Evolutionary conservation across 768 basidiomycete species (phyloP).

Genomic region (Porphyrellus cyaneotinctus): DNA sequence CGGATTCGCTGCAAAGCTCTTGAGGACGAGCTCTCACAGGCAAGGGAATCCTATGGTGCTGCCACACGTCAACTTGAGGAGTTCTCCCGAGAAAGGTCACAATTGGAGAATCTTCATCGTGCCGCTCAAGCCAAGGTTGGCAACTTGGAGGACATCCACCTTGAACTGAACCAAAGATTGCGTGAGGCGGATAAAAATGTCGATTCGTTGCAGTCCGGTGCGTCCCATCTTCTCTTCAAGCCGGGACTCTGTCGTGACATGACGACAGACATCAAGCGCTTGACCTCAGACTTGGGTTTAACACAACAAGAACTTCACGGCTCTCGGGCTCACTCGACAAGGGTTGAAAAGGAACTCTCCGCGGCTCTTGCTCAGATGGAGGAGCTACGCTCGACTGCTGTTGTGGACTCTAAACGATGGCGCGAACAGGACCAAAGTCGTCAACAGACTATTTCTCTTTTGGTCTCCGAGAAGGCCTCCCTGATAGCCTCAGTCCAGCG

Average conservation of each 20-base stretch:
- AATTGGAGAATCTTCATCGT: conserved; percentile 13
- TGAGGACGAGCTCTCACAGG: conserved; percentile 19
- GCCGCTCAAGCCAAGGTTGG: conserved; percentile 16
- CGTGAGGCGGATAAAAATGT: conserved; percentile 4
- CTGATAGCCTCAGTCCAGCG: conserved; percentile 56
- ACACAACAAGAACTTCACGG: conserved; percentile 10
- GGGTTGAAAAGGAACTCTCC: conserved; percentile 22
- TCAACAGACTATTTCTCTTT: conserved; percentile 68
- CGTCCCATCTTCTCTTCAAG: conserved; percentile 17
- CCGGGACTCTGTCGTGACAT: conserved; percentile 27
- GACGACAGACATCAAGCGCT: conserved; percentile 17
- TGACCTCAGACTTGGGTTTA: conserved; percentile 17
- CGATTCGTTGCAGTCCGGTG: conserved; percentile 21
- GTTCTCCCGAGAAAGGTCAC: conserved; percentile 23
- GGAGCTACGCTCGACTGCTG: conserved; percentile 13
- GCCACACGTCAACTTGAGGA: conserved; percentile 16
- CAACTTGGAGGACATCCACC: conserved; percentile 8
- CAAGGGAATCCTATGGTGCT: conserved; percentile 4
- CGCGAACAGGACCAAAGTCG: conserved; percentile 48
- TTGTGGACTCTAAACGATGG: conserved; percentile 13
- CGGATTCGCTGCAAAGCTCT: conserved; percentile 18
- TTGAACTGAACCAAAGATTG: conserved; percentile 13
- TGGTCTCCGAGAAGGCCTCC: conserved; percentile 70
- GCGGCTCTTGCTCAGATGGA: conserved; percentile 19
- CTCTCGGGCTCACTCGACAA: conserved; percentile 11